Conservation (phyloP, 495 filamentous ascomycete genomes). For the Cenococcum geophilum region DNA sequence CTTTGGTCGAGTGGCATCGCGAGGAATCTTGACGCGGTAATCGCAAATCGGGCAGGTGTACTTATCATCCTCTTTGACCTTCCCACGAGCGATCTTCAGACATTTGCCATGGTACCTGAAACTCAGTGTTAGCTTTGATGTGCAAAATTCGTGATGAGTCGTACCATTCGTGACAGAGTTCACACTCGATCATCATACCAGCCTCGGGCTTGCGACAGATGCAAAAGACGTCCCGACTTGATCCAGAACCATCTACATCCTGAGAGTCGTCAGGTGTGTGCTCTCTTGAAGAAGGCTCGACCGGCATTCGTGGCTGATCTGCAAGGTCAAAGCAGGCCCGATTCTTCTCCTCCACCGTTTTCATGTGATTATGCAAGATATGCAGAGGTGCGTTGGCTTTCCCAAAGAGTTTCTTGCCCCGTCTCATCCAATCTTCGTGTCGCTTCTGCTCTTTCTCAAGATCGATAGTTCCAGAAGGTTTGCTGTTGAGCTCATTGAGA, state of each 20-base stretch:
- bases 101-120: conserved; percentile 96
- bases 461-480: conserved; percentile 83
- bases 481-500: conserved; percentile 80
- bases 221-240: conserved; percentile 81
- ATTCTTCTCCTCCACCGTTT: conserved; percentile 83
- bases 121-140: conserved; percentile 9
- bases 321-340: conserved; percentile 82
- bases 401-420: conserved; percentile 96
- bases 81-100: conserved; percentile 93
- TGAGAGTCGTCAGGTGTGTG: conserved; percentile 66
- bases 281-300: conserved; percentile 85
- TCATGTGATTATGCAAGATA: conserved; percentile 90
- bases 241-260: conserved; percentile 48
- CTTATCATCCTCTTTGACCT: conserved; percentile 96
- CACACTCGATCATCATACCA: conserved; percentile 99
- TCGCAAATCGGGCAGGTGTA: conserved; percentile 99
- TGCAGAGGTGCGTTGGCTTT: conserved; percentile 97
- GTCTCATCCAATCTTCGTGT: conserved; percentile 99
- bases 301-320: conserved; percentile 84
- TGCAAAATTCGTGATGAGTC: conserved; percentile 27
- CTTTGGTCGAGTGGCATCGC: conserved; percentile 95
- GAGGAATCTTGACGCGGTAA: conserved; percentile 93
- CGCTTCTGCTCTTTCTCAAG: conserved; percentile 91
- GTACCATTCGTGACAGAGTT: conserved; percentile 94
- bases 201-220: conserved; percentile 90